A percentile compares a stretch with the other conserved stretches of the same genome.
Conservation (phyloP, 1,284 basidiomycete genomes). For the Ceratobasidium sp. region DNA sequence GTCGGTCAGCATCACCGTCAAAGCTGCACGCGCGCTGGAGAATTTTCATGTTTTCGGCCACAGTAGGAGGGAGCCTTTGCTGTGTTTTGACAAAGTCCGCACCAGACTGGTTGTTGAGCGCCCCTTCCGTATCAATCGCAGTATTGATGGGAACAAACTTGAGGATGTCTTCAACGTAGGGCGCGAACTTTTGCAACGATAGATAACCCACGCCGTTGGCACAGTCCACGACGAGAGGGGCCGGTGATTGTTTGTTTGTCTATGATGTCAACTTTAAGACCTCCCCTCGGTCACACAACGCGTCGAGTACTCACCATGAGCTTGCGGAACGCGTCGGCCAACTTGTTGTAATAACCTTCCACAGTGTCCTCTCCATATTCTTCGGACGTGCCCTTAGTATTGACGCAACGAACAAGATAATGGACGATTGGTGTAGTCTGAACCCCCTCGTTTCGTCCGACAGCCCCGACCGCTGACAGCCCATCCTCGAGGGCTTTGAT, state of each 20-base stretch:
- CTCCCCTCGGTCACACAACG: not conserved
- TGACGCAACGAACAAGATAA: conserved; percentile 91
- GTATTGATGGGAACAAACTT: conserved; percentile 74
- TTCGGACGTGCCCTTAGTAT: conserved; percentile 80
- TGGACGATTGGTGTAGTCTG: conserved; percentile 96
- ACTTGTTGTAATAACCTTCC: conserved; percentile 88
- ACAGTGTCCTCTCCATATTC: conserved; percentile 86
- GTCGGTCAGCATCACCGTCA: conserved; percentile 97
- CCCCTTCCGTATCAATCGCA: conserved; percentile 70
- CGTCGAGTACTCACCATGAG: conserved; percentile 71
- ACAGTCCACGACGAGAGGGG: conserved; percentile 88
- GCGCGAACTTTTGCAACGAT: conserved; percentile 68
- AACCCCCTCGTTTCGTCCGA: conserved; percentile 78
- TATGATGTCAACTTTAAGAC: conserved; percentile 49
- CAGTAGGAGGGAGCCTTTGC: conserved; percentile 82
- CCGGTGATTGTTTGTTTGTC: conserved; percentile 68
- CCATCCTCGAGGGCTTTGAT: conserved; percentile 87
- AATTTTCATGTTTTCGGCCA: conserved; percentile 67
- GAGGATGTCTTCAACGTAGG: conserved; percentile 66
- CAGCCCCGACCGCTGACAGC: conserved; percentile 73
- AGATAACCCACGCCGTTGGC: conserved; percentile 96
- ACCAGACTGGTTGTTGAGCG: conserved; percentile 89
- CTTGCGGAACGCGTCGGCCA: conserved; percentile 86
- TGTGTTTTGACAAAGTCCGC: conserved; percentile 98
- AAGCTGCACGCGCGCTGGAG: conserved; percentile 90